Evolutionary conservation across 768 basidiomycete species (phyloP), one percentile per base, ranked within the genome.

Genomic region (Tricholomella constricta): DNA sequence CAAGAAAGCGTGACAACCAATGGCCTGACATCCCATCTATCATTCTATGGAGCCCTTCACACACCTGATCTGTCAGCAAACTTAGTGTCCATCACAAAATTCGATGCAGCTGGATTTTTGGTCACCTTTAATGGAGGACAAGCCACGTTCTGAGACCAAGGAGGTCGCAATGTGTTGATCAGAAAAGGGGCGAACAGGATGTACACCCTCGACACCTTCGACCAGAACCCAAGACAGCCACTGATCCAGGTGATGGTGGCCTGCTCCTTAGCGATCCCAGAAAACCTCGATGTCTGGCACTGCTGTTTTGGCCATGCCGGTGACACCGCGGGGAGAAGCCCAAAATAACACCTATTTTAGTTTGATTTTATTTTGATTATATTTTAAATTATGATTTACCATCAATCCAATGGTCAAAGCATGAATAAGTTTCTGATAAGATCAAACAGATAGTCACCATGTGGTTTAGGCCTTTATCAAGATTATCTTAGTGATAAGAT

Each of bases 31-130:
- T 38, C 35, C 3, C 35, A 48, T 5, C 46, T 48, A 2, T 12
- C 37, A 5, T 48, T 48, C 15, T 12, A 23, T 9, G 17, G 10
- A 8, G 35, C 35, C 1, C 25, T 48, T 3, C 46, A 48, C 5
- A 26, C 46, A 20, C 46, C 46, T n/a, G 35, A 38, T 26, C 22
- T 38, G 9, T 12, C 46, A 7, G 31, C 34, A 12, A 47, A 47
- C 10, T 22, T 47, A 2, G 25, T 47, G 1, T 47, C 20, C 12
- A 26, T 48, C 8, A 19, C 23, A 4, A 38, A 46, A 22, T 46
- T 46, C 11, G 31, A n/a, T n/a, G n/a, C n/a, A n/a, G n/a, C n/a
- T n/a, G n/a, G n/a, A n/a, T n/a, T n/a, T n/a, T n/a, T n/a, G 10
- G 3, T 20, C 14, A 34, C 29, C 45, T 7, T n/a, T 8, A 10